Percentiles rank a stretch among this genome's conserved stretches.
These are phyloP conservation scores for Lanmaoa rubissima DNA, from an alignment of 768 basidiomycete genomes.

Conservation along the genomic window DNA sequence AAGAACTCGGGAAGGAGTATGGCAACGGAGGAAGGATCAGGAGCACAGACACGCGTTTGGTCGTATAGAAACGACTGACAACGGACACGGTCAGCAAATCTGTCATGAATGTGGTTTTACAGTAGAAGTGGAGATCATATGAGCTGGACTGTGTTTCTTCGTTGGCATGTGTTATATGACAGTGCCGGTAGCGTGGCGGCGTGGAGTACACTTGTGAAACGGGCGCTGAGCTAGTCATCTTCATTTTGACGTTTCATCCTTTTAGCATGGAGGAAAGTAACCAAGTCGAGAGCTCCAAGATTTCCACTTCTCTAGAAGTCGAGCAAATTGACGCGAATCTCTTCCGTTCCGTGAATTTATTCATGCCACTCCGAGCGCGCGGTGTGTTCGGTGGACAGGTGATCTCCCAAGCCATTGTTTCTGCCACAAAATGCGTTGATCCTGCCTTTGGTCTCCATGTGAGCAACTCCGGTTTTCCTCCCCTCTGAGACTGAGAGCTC, in stretches of 20 bases:
- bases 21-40: conserved; percentile 82
- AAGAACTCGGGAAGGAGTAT: conserved; percentile 84
- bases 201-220: too few species aligned
- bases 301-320: conserved; percentile 72
- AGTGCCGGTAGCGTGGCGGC: too few species aligned
- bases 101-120: conserved; percentile 92
- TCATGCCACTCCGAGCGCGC: conserved; percentile 56
- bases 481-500: neutral
- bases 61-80: conserved; percentile 47
- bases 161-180: neutral
- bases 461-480: conserved; percentile 30
- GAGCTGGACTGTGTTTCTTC: neutral
- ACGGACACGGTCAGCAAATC: conserved; percentile 64
- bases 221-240: neutral
- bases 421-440: conserved; percentile 74
- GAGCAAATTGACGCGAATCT: conserved; percentile 76
- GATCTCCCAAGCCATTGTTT: conserved; percentile 81
- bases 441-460: conserved; percentile 70
- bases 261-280: conserved; percentile 38
- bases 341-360: conserved; percentile 74
- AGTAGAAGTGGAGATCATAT: conserved; percentile 84
- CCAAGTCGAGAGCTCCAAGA: conserved; percentile 63
- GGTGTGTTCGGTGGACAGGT: conserved; percentile 91
- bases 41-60: conserved; percentile 89
- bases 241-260: neutral